A percentile compares a stretch with the other conserved stretches of the same genome.
phyloP scores from a whole-genome alignment of 1,284 basidiomycete genomes.

The Neonothopanus nambi region DNA sequence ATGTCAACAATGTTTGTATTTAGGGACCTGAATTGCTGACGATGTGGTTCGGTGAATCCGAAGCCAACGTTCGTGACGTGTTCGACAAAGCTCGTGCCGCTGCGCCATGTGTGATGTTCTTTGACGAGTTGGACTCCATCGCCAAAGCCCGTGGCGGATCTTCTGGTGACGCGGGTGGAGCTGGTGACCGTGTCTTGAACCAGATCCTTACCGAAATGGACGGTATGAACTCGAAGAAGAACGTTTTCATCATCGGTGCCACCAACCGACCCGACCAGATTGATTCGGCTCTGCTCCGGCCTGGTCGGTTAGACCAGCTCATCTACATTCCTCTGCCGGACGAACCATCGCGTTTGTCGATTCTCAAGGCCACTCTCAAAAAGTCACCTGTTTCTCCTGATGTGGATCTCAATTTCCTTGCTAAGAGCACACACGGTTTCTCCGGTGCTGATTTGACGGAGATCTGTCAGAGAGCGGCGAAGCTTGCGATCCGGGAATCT shows the following conservation, averaged over 20 bases:
- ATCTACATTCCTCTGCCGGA: constrained; percentile 96
- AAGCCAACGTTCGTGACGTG: constrained; percentile 98
- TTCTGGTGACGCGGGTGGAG: constrained; percentile 89
- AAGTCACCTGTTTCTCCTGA: constrained; percentile 89
- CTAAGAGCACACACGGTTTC: constrained; percentile 96
- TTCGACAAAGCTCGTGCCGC: constrained; percentile 99
- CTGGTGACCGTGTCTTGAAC: constrained; percentile 96
- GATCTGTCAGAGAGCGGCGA: constrained; percentile 97
- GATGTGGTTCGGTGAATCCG: constrained; percentile 99
- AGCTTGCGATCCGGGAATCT: constrained; percentile 92
- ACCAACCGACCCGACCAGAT: constrained; percentile 99
- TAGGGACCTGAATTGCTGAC: constrained; percentile 95
- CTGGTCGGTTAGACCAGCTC: constrained; percentile 95
- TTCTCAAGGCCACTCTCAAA: constrained; percentile 89
- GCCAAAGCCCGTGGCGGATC: constrained; percentile 93
- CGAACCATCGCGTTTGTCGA: constrained; percentile 88
- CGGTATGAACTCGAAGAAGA: constrained; percentile 99
- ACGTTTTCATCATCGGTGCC: constrained; percentile 98
- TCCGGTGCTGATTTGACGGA: constrained; percentile 99
- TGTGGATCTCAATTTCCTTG: constrained; percentile 86
- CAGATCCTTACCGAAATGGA: constrained; percentile 99
- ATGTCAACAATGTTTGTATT: not conserved
- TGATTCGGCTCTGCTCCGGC: constrained; percentile 94
- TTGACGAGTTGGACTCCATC: constrained; percentile 98
- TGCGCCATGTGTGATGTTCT: constrained; percentile 99